phyloP scores from a whole-genome alignment of 805 yeast species.

The Lipomyces sp. region DNA sequence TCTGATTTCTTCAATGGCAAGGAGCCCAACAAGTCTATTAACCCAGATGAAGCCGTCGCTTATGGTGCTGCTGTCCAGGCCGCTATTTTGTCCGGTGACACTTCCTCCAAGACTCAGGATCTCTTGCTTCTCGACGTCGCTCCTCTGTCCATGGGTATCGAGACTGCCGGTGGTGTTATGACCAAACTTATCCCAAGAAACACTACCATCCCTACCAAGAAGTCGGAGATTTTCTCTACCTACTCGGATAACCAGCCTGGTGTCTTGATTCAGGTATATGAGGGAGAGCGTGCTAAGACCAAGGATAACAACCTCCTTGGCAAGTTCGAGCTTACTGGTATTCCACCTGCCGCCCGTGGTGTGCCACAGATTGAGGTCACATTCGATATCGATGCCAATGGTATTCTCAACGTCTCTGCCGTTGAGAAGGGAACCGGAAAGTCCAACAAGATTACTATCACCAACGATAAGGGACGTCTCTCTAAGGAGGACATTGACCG shows the following conservation, averaged over 20 bases:
- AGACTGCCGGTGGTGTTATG: slow-evolving; percentile 99
- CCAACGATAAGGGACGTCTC: slow-evolving; percentile 98
- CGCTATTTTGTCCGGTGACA: slow-evolving; percentile 94
- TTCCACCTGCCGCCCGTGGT: slow-evolving; percentile 99
- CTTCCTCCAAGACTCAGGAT: slow-evolving; percentile 95
- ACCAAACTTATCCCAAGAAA: slow-evolving; percentile 98
- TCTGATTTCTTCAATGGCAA: slow-evolving; percentile 97
- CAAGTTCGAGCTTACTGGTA: slow-evolving; percentile 94
- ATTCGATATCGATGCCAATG: slow-evolving; percentile 95
- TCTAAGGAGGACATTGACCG: slow-evolving; percentile 97
- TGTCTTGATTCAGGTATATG: slow-evolving; percentile 94
- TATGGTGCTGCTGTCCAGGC: slow-evolving; percentile 99
- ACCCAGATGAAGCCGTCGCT: slow-evolving; percentile 99
- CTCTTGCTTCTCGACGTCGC: slow-evolving; percentile 94
- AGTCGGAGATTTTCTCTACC: slow-evolving; percentile 95
- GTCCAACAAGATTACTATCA: slow-evolving; percentile 94
- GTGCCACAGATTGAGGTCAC: slow-evolving; percentile 98
- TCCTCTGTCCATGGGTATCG: slow-evolving; percentile 96
- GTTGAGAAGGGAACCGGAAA: slow-evolving; percentile 99
- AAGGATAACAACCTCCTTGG: slow-evolving; percentile 96
- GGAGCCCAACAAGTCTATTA: slow-evolving; percentile 94
- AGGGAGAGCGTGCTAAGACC: slow-evolving; percentile 97
- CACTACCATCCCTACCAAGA: slow-evolving; percentile 97
- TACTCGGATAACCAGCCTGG: slow-evolving; percentile 99
- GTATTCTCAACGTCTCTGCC: slow-evolving; percentile 95